Conservation (phyloP, 192 early-diverging fungal genomes). For the Coemansia sp. region DNA sequence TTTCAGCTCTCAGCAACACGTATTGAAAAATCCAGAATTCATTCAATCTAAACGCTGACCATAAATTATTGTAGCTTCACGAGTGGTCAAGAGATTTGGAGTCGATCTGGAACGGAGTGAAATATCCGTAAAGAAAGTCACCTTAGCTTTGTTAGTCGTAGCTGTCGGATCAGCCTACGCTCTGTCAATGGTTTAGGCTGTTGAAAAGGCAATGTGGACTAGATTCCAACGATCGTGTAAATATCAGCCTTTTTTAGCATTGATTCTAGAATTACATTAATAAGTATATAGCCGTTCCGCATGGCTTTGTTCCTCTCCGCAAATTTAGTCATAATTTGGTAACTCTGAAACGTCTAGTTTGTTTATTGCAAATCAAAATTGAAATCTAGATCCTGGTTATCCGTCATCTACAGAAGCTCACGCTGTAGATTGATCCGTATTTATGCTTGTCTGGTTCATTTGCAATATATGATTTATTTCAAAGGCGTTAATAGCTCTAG, state of each 20-base stretch:
- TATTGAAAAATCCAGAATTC: neutral
- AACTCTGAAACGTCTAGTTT: neutral
- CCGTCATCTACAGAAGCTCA: too few species aligned
- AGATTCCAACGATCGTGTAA: too few species aligned
- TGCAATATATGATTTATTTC: neutral
- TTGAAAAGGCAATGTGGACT: too few species aligned
- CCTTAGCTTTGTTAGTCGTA: slow-evolving; percentile 10
- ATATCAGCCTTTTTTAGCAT: too few species aligned
- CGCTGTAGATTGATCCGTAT: too few species aligned
- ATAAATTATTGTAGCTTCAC: slow-evolving; percentile 11
- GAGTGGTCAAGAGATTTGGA: slow-evolving; percentile 26
- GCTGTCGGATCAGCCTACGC: slow-evolving; percentile 30
- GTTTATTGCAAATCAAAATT: too few species aligned
- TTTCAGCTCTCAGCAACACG: neutral
- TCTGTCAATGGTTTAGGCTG: slow-evolving; percentile 12
- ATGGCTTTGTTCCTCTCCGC: neutral
- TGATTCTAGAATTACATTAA: neutral
- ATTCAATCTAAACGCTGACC: neutral
- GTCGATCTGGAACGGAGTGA: slow-evolving; percentile 20
- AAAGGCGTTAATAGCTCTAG: neutral
- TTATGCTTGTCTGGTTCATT: too few species aligned
- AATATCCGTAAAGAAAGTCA: slow-evolving; percentile 18
- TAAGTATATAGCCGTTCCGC: neutral
- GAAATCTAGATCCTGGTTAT: too few species aligned
- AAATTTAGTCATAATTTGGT: neutral